phyloP scores from a whole-genome alignment of 371 early-diverging fungal species.

The Capillidium rhysosporum region DNA sequence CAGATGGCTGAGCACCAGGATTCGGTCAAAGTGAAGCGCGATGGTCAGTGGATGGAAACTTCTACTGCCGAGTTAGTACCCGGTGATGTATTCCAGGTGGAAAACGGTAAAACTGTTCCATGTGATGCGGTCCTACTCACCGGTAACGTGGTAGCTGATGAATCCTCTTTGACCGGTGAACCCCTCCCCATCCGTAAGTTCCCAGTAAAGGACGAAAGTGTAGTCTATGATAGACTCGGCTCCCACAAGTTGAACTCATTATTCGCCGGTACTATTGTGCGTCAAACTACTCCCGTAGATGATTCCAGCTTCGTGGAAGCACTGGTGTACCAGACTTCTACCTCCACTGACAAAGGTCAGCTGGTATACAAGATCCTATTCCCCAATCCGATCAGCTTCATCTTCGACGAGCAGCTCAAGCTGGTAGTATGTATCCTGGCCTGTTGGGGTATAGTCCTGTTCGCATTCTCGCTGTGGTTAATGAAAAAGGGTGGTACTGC shows the following conservation, averaged over 20 bases:
- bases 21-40: conserved; percentile 32
- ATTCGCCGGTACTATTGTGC: conserved; percentile 24
- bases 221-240: conserved; percentile 8
- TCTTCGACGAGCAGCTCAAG: conserved; percentile 51
- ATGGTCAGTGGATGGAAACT: conserved; percentile 25
- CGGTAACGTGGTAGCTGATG: conserved; percentile 38
- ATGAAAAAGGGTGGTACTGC: conserved; percentile 24
- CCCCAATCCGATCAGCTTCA: conserved; percentile 42
- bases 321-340: conserved; percentile 52
- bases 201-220: conserved; percentile 23
- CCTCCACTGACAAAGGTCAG: conserved; percentile 56
- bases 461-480: conserved; percentile 32
- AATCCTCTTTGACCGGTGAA: conserved; percentile 73
- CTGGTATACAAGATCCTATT: conserved; percentile 60
- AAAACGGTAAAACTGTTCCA: conserved; percentile 17
- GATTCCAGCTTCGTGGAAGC: conserved; percentile 14
- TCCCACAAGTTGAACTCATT: conserved; percentile 20
- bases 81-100: conserved; percentile 29
- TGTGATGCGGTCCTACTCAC: conserved; percentile 44
- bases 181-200: conserved; percentile 43
- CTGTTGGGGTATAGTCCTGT: conserved; percentile 32
- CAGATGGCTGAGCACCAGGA: conserved; percentile 39
- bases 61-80: conserved; percentile 34
- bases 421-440: conserved; percentile 35
- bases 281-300: conserved; percentile 8